Base-by-base conservation (phyloP, 176 grass and related monocot genomes). In the Paspalum notatum region DNA sequence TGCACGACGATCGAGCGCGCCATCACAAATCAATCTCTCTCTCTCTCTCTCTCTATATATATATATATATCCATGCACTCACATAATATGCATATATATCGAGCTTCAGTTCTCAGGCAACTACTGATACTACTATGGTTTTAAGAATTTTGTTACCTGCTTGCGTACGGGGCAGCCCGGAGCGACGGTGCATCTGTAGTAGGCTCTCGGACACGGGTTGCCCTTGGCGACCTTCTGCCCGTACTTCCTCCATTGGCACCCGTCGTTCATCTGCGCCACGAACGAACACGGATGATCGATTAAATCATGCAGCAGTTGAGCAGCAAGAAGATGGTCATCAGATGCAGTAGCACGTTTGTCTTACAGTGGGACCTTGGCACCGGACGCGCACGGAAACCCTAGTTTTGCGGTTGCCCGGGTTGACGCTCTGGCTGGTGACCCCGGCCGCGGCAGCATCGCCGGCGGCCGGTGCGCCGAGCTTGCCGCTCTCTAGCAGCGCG, bases 161-260 rank as follows among this genome's bases (percentile, higher is more conserved):
- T 99, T 99, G 26, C 96, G 79, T 20, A 99, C 96, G 0, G 92
- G 96, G 83, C 96, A 99, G 27, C 90, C 96, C n/a, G 92, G 90
- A 40, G 92, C 90, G 60, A 99, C 96, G 42, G 96, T 99, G 84
- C 92, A 99, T 50, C 96, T 86, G 65, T 99, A 99, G 75, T 99
- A 99, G 5, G 96, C 96, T 83, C 96, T 45, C 0, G 96, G 96
- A 66, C 96, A 99, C n/a, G 96, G 96, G 59, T 99, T 99, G n/a
- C 90, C 96, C 74, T 99, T 99, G 11, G 96, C 92, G 41, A 99
- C 92, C 67, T 99, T 99, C 75, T 99, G 92, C 58, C 92, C 90
- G 52, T 99, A 99, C 54, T 99, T 99, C 68, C 96, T 87, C 96
- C 96, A 99, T 72, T 95, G 92, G 50, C 96, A 99, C 25, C 96